phyloP scores from a whole-genome alignment of 2,329 filamentous ascomycete species.

The Sodiomyces alkalinus region DNA sequence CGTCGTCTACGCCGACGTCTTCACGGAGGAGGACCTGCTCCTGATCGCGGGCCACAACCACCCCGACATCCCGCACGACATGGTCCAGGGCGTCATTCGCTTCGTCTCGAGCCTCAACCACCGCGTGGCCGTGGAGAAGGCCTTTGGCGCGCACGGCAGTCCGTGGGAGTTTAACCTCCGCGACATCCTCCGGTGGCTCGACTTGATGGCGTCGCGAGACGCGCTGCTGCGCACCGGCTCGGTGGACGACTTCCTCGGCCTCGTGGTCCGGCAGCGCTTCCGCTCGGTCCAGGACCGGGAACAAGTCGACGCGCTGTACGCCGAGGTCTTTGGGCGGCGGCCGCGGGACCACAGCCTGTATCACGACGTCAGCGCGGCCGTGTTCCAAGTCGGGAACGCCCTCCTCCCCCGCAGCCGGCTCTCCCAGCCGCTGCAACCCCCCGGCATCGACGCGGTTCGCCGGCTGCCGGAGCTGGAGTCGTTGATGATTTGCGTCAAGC shows the following conservation, averaged over 20 bases:
- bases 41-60: slow-evolving; percentile 71
- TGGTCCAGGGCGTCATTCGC: slow-evolving; percentile 52
- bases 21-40: slow-evolving; percentile 65
- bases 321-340: slow-evolving; percentile 39
- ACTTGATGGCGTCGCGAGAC: slow-evolving; percentile 47
- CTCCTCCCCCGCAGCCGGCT: slow-evolving; percentile 45
- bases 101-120: slow-evolving; percentile 73
- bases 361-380: slow-evolving; percentile 49
- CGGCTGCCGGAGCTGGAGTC: slow-evolving; percentile 68
- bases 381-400: slow-evolving; percentile 70
- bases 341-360: slow-evolving; percentile 49
- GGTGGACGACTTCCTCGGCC: slow-evolving; percentile 60
- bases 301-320: slow-evolving; percentile 51
- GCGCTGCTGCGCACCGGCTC: slow-evolving; percentile 44
- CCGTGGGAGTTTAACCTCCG: slow-evolving; percentile 96
- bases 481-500: slow-evolving; percentile 70
- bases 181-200: slow-evolving; percentile 79
- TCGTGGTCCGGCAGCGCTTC: slow-evolving; percentile 80
- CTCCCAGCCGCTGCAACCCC: slow-evolving; percentile 35
- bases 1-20: slow-evolving; percentile 90
- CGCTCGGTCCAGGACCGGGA: slow-evolving; percentile 53
- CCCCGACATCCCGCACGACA: slow-evolving; percentile 40
- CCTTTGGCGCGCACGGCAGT: slow-evolving; percentile 48
- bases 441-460: slow-evolving; percentile 31
- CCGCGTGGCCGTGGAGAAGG: slow-evolving; percentile 44